A percentile compares a stretch with the other conserved stretches of the same genome.
These are phyloP conservation scores for Raphanus raphanistrum DNA, from an alignment of 345 rosid species.

Conservation along the genomic window DNA sequence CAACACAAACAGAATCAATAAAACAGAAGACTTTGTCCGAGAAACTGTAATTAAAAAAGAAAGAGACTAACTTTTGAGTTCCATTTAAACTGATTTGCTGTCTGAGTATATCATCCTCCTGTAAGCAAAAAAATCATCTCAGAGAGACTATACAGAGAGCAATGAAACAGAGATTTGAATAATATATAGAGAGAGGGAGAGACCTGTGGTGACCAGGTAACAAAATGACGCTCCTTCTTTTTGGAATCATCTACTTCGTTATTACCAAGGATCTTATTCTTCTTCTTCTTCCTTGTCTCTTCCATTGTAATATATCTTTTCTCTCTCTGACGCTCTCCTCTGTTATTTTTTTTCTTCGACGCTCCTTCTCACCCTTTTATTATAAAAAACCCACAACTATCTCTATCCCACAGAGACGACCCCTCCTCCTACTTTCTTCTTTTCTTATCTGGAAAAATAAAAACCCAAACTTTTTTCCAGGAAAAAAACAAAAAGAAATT, in stretches of 20 bases:
- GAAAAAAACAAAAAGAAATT: slow-evolving; percentile 20
- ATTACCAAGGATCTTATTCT: slow-evolving; percentile 22
- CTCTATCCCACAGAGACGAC: slow-evolving; percentile 37
- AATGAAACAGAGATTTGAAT: slow-evolving; percentile 24
- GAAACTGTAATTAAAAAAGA: neutral
- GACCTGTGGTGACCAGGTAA: slow-evolving; percentile 79
- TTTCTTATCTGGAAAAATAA: slow-evolving; percentile 23
- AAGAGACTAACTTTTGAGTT: slow-evolving; percentile 71
- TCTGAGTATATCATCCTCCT: slow-evolving; percentile 95
- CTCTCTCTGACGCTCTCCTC: slow-evolving; percentile 24
- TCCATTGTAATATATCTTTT: slow-evolving; percentile 39
- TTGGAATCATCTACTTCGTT: slow-evolving; percentile 56
- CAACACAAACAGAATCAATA: slow-evolving; percentile 27
- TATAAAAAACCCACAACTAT: slow-evolving; percentile 20
- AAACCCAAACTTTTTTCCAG: slow-evolving; percentile 26
- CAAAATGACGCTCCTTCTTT: slow-evolving; percentile 92
- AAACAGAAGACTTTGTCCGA: neutral
- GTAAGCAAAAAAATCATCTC: slow-evolving; percentile 29
- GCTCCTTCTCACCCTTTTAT: slow-evolving; percentile 62
- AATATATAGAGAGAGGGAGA: neutral
- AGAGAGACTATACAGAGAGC: slow-evolving; percentile 24
- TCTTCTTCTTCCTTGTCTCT: slow-evolving; percentile 59
- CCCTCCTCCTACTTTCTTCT: slow-evolving; percentile 28
- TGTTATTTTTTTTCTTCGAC: slow-evolving; percentile 40
- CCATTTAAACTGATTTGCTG: slow-evolving; percentile 78